Evolutionary conservation across 73 alveolate species (phyloP), one percentile per base, ranked within the genome.

Genomic region (Durusdinium trenchii): DNA sequence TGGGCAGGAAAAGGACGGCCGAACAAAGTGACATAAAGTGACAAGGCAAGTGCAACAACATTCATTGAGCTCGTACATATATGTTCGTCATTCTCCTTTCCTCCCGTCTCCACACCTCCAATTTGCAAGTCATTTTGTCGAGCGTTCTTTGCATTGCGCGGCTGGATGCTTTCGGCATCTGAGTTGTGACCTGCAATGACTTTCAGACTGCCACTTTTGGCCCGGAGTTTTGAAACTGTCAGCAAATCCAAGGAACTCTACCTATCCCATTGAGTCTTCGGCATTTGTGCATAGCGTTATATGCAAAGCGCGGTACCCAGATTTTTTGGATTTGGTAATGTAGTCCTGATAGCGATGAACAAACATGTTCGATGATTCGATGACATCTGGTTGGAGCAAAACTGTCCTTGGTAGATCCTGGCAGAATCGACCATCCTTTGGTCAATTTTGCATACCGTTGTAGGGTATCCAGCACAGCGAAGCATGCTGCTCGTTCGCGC

Each of bases 401-500:
- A n/a, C 98, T 12, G 35, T 40, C 98, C 98, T 91, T 91, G 47
- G 98, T 91, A 4, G 98, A 91, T 26, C 60, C 57, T 10, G 98
- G 98, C 98, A 91, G 60, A 18, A 91, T 54, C 23, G 98, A 91
- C 98, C 98, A 91, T 2, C 98, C 98, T 57, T 91, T 91, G 40
- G 98, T 91, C 38, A 89, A 46, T 45, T 47, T 91, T 30, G 98
- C 98, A 35, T 91, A 91, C 57, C 98, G 87, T 57, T 91, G 98
- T 32, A 91, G 89, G 43, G 98, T 57, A 57, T 91, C 98, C 64
- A 91, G 42, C 35, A 91, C 98, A 6, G 98, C 98, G 42, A 91
- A 91, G 98, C 98, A 91, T 6, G 98, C 98, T 6, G 98, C 98
- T 91, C 98, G 87, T 71, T 91, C 98, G n/a, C 98, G 98, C 98